Conservation (phyloP, 2,329 filamentous ascomycete species). For the Sporothrix brunneoviolacea region DNA sequence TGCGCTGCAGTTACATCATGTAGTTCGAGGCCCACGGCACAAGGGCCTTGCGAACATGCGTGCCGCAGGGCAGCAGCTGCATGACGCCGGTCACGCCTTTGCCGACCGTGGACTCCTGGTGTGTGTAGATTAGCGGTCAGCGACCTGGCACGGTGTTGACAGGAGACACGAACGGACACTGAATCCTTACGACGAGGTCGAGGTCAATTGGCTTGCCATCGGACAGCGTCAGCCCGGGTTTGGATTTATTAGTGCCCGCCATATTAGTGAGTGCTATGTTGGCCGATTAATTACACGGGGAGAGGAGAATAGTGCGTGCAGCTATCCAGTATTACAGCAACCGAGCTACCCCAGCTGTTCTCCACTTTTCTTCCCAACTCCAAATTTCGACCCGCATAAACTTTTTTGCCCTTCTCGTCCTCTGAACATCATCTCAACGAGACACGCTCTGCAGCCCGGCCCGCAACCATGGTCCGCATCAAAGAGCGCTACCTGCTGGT, state of each 20-base stretch:
- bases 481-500: slow-evolving; percentile 96
- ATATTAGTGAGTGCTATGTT: too few species aligned
- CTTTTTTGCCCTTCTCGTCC: background rate
- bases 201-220: too few species aligned
- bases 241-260: too few species aligned
- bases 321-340: background rate
- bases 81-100: slow-evolving; percentile 11
- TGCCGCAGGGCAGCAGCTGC: background rate
- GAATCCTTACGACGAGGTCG: too few species aligned
- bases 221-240: too few species aligned
- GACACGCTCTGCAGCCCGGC: too few species aligned
- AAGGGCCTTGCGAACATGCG: background rate
- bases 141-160: too few species aligned
- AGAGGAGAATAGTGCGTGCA: background rate
- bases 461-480: slow-evolving; percentile 95
- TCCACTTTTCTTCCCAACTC: slow-evolving; percentile 10
- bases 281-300: too few species aligned
- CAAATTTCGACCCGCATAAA: slow-evolving; percentile 6
- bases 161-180: too few species aligned
- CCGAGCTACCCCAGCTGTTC: background rate
- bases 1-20: background rate
- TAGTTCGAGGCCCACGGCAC: background rate
- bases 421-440: background rate
- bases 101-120: slow-evolving; percentile 5
- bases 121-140: too few species aligned